These are phyloP conservation scores for Metschnikowia orientalis DNA, from an alignment of 805 yeast species.

Conservation along the genomic window DNA sequence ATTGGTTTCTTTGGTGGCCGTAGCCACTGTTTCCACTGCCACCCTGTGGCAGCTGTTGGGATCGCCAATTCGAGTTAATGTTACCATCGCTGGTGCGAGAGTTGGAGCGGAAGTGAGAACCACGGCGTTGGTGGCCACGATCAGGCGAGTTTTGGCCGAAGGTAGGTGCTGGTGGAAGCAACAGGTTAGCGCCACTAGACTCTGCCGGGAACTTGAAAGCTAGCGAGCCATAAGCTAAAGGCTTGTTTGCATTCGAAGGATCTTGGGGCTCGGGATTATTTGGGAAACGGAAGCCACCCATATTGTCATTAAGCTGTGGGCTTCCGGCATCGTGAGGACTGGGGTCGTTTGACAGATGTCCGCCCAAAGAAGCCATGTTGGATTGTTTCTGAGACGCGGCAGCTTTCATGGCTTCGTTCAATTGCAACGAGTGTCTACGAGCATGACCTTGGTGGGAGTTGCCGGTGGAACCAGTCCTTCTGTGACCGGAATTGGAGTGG, in stretches of 20 bases:
- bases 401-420: slow-evolving; percentile 90
- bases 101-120: slow-evolving; percentile 37
- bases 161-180: slow-evolving; percentile 54
- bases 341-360: slow-evolving; percentile 6
- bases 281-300: slow-evolving; percentile 54
- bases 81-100: slow-evolving; percentile 37
- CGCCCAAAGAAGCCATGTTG: slow-evolving; percentile 30
- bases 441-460: slow-evolving; percentile 58
- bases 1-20: slow-evolving; percentile 16
- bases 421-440: slow-evolving; percentile 88
- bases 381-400: slow-evolving; percentile 81
- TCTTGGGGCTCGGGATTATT: slow-evolving; percentile 32
- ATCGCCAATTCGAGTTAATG: slow-evolving; percentile 60
- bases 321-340: slow-evolving; percentile 11
- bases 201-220: slow-evolving; percentile 57
- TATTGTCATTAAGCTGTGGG: slow-evolving; percentile 11
- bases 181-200: slow-evolving; percentile 20
- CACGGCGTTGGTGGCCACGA: slow-evolving; percentile 36
- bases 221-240: slow-evolving; percentile 42
- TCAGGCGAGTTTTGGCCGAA: slow-evolving; percentile 42
- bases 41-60: slow-evolving; percentile 43
- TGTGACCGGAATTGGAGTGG: slow-evolving; percentile 25
- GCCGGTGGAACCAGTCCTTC: slow-evolving; percentile 27
- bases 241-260: no score
- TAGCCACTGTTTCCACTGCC: slow-evolving; percentile 11